Percentiles rank a stretch among this genome's conserved stretches.
Evolutionary conservation across 768 basidiomycete genomes (phyloP).

Genomic region (Agaricus blazei): DNA sequence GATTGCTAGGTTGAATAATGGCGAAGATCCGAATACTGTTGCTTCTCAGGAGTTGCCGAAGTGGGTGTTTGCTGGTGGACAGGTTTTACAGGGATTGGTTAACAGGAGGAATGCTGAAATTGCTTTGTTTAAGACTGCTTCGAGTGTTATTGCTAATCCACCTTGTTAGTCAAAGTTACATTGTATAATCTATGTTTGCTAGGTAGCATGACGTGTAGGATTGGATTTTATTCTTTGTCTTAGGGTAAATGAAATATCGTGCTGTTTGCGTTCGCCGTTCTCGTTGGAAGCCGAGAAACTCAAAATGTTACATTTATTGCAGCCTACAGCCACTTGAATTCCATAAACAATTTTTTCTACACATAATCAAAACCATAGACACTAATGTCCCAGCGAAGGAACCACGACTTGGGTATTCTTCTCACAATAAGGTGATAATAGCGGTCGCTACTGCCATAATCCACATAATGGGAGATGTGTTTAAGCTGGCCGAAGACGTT

Average conservation of each 20-base stretch:
- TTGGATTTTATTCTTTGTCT: too few relatives aligned
- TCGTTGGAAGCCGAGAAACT: too few relatives aligned
- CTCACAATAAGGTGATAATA: not conserved
- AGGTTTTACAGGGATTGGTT: slow-evolving; percentile 22
- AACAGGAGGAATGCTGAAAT: slow-evolving; percentile 23
- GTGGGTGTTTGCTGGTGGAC: slow-evolving; percentile 23
- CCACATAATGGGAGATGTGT: not conserved
- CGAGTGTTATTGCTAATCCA: slow-evolving; percentile 22
- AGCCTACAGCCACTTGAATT: too few relatives aligned
- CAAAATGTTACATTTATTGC: too few relatives aligned
- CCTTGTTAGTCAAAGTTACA: slow-evolving; percentile 9
- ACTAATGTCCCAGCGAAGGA: not conserved
- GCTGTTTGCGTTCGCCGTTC: too few relatives aligned
- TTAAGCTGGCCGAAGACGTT: not conserved
- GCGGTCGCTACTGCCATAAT: not conserved
- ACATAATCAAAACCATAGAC: too few relatives aligned
- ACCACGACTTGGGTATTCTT: not conserved
- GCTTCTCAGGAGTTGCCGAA: slow-evolving; percentile 26
- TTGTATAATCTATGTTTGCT: too few relatives aligned
- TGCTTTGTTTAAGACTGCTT: slow-evolving; percentile 24
- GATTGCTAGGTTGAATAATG: slow-evolving; percentile 23
- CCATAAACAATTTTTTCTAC: too few relatives aligned
- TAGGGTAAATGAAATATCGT: too few relatives aligned
- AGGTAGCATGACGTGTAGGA: too few relatives aligned
- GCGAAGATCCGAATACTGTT: slow-evolving; percentile 26